These are phyloP conservation scores for Cladophialophora chaetospira DNA, from an alignment of 2,329 filamentous ascomycete genomes.

Conservation along the genomic window DNA sequence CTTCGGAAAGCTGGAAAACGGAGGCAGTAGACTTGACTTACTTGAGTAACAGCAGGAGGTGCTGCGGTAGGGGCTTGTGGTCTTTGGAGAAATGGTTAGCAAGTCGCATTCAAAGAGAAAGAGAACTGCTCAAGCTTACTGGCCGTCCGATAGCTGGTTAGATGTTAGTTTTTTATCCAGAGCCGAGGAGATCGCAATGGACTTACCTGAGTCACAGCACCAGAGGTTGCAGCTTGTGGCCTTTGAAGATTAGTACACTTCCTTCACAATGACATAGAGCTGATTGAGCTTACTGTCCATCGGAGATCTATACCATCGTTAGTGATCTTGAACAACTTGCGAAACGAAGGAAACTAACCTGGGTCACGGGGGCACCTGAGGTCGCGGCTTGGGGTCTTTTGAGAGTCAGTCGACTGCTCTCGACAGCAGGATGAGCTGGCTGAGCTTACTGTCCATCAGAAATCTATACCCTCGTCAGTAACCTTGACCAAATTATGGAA, in stretches of 20 bases:
- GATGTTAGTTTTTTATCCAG: not conserved
- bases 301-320: slow-evolving; percentile 29
- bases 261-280: not conserved
- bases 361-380: not conserved
- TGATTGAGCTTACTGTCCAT: slow-evolving; percentile 16
- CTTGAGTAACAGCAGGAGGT: too few species aligned
- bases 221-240: slow-evolving; percentile 15
- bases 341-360: not conserved
- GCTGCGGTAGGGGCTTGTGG: too few species aligned
- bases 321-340: slow-evolving; percentile 35
- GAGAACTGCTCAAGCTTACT: too few species aligned
- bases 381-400: slow-evolving; percentile 23
- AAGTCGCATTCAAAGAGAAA: too few species aligned
- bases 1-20: too few species aligned
- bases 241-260: not conserved
- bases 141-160: slow-evolving; percentile 21
- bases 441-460: slow-evolving; percentile 49
- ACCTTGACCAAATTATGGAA: too few species aligned
- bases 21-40: too few species aligned
- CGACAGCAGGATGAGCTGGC: not conserved
- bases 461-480: too few species aligned
- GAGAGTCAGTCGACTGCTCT: slow-evolving; percentile 3
- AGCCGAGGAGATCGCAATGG: not conserved
- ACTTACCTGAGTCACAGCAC: slow-evolving; percentile 7
- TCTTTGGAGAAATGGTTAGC: too few species aligned